These are phyloP conservation scores for Wickerhamiella occidentalis DNA, from an alignment of 805 yeast species.

Conservation along the genomic window DNA sequence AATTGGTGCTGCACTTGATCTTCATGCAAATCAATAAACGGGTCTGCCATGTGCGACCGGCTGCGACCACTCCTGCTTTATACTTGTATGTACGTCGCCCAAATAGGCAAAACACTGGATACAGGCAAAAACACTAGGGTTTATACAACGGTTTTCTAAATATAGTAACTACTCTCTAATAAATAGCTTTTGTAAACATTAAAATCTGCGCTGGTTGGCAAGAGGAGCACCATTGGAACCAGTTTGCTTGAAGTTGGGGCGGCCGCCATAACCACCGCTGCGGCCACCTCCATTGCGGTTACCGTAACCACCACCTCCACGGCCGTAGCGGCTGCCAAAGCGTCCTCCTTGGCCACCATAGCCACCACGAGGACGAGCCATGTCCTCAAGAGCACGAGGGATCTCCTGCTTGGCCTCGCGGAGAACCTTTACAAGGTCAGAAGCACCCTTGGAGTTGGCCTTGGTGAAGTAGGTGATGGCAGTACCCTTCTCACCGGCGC, in stretches of 20 bases:
- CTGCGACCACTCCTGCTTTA: not conserved
- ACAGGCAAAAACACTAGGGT: too few relatives aligned
- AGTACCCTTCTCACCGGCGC: constrained; percentile 95
- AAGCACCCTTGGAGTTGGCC: constrained; percentile 77
- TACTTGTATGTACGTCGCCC: not conserved
- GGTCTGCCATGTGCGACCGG: not conserved
- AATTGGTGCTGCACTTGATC: not conserved
- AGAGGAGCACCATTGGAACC: constrained; percentile 35
- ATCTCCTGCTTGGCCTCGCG: constrained; percentile 90
- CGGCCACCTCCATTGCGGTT: constrained; percentile 33
- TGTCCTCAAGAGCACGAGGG: constrained; percentile 66
- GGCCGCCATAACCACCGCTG: constrained; percentile 32
- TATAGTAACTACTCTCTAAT: not conserved
- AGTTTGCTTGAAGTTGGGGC: constrained; percentile 22
- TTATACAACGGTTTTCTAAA: not conserved
- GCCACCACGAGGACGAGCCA: constrained; percentile 64
- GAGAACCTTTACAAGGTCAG: constrained; percentile 77
- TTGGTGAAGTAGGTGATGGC: constrained; percentile 91
- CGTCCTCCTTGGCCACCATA: constrained; percentile 49
- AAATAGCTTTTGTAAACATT: constrained; percentile 12
- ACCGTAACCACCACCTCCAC: constrained; percentile 24
- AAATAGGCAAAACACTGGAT: too few relatives aligned
- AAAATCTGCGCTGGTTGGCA: constrained; percentile 28
- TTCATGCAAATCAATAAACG: not conserved
- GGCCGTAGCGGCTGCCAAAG: constrained; percentile 30